Evolutionary conservation across 805 yeast genomes (phyloP).

Genomic region (Candida suzukii): DNA sequence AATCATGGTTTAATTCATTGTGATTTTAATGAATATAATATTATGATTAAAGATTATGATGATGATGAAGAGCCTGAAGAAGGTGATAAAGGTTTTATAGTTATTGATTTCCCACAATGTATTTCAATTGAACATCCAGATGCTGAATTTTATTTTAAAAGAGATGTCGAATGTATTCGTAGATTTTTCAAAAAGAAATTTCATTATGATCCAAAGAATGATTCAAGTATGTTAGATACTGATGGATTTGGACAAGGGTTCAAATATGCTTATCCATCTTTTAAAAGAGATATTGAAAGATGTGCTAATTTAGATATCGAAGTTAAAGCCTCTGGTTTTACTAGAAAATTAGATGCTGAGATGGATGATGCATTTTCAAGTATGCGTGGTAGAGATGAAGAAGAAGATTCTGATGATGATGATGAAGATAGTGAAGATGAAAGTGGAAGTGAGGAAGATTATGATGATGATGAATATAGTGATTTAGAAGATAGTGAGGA

Average conservation of each 20-base stretch:
- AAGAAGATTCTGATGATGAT: constrained; percentile 28
- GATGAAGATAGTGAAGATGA: constrained; percentile 30
- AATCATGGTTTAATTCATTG: constrained; percentile 92
- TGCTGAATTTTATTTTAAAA: constrained; percentile 78
- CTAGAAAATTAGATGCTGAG: constrained; percentile 35
- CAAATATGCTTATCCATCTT: constrained; percentile 70
- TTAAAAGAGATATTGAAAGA: constrained; percentile 69
- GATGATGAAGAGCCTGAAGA: constrained; percentile 43
- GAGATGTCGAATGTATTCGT: constrained; percentile 90
- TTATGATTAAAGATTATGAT: constrained; percentile 58
- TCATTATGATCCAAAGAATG: constrained; percentile 62
- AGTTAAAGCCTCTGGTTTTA: constrained; percentile 87
- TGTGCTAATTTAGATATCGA: constrained; percentile 67
- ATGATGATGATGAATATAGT: constrained; percentile 24
- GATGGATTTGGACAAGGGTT: constrained; percentile 82
- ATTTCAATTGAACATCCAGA: constrained; percentile 86
- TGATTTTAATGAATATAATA: constrained; percentile 95
- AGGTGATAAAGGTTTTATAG: constrained; percentile 67
- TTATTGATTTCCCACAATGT: constrained; percentile 98
- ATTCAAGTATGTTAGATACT: constrained; percentile 63
- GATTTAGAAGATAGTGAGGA: constrained; percentile 29
- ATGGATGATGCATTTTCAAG: constrained; percentile 71
- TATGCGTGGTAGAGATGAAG: constrained; percentile 45
- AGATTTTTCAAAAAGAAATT: constrained; percentile 76
- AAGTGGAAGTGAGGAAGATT: constrained; percentile 31